phyloP scores from a whole-genome alignment of 495 filamentous ascomycete genomes.

The Jackrogersella minutella region DNA sequence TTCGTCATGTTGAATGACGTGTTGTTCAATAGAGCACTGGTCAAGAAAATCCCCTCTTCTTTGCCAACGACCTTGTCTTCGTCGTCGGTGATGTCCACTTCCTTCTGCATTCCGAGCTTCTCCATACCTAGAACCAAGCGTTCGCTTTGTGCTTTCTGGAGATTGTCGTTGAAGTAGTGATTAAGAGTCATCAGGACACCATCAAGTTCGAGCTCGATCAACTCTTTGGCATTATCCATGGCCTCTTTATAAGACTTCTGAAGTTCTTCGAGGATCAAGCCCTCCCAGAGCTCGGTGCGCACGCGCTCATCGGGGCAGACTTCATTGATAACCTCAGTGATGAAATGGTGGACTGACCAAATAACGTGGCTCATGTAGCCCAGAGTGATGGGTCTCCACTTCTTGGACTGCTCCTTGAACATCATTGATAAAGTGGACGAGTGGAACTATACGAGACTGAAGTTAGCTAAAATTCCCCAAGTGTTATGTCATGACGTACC shows the following conservation, averaged over 20 bases:
- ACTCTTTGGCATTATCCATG: constrained; percentile 24
- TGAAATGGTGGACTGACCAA: constrained; percentile 57
- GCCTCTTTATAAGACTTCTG: constrained; percentile 17
- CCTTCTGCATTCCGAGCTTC: not conserved
- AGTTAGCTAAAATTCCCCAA: not conserved
- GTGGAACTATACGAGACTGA: constrained; percentile 39
- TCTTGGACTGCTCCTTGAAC: constrained; percentile 63
- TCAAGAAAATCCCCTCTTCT: constrained; percentile 11
- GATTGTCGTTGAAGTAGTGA: constrained; percentile 61
- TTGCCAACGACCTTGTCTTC: not conserved
- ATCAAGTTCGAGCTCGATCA: constrained; percentile 60
- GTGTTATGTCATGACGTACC: constrained; percentile 21
- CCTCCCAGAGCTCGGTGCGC: constrained; percentile 47
- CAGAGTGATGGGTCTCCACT: constrained; percentile 59
- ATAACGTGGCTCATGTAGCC: constrained; percentile 59
- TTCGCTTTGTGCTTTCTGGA: constrained; percentile 51
- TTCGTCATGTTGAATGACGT: constrained; percentile 55
- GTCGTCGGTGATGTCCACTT: not conserved
- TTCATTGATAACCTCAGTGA: constrained; percentile 44
- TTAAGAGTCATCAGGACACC: constrained; percentile 59
- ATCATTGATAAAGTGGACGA: constrained; percentile 54
- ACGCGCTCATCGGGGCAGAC: constrained; percentile 53
- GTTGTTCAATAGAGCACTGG: constrained; percentile 15
- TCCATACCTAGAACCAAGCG: constrained; percentile 36
- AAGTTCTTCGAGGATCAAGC: constrained; percentile 51